Conservation (phyloP, 2,329 filamentous ascomycete species). For the Camillea tinctor region DNA sequence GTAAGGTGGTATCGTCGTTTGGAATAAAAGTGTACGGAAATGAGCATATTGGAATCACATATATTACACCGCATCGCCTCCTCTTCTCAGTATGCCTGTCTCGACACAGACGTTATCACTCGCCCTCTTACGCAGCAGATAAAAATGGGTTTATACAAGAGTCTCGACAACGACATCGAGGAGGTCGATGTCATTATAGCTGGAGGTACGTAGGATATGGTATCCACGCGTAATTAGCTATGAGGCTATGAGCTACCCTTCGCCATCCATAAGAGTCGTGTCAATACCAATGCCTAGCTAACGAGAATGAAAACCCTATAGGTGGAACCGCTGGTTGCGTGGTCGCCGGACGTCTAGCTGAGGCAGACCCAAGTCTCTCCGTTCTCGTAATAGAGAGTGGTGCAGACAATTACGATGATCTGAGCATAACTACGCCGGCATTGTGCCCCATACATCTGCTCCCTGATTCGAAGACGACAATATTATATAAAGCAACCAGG, state of each 20-base stretch:
- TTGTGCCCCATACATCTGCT: constrained; percentile 48
- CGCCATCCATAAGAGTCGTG: too few species aligned
- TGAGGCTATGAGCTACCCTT: background rate
- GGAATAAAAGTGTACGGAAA: too few species aligned
- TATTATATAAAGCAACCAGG: constrained; percentile 46
- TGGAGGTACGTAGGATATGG: constrained; percentile 22
- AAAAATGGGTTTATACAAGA: constrained; percentile 26
- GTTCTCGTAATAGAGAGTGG: constrained; percentile 23
- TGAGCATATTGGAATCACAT: background rate
- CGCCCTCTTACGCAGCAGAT: background rate
- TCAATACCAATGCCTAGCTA: background rate
- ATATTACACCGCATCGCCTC: background rate
- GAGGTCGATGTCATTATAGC: constrained; percentile 32
- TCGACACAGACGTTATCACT: background rate
- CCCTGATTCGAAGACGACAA: constrained; percentile 41
- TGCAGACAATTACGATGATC: constrained; percentile 10
- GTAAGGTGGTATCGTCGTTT: too few species aligned
- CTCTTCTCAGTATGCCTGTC: background rate
- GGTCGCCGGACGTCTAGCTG: constrained; percentile 18
- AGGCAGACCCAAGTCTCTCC: constrained; percentile 19
- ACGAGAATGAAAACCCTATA: constrained; percentile 1
- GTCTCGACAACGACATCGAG: constrained; percentile 15
- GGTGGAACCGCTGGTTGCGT: constrained; percentile 22
- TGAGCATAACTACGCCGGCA: constrained; percentile 41
- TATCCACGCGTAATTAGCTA: background rate